Base-by-base conservation (phyloP, 768 basidiomycete species). In the Naganishia vishniacii region DNA sequence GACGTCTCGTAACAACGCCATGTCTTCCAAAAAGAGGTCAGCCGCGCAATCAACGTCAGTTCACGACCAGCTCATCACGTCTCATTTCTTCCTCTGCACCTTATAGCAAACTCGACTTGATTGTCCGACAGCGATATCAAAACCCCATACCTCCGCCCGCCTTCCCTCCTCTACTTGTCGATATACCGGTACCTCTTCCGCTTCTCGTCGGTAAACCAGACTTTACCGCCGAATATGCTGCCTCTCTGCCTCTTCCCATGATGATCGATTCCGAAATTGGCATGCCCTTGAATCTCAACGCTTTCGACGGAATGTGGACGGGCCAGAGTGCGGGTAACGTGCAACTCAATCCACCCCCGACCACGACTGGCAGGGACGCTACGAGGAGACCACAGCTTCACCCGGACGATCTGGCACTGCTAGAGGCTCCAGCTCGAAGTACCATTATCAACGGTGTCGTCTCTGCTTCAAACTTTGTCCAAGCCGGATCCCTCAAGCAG, bases 241-340 rank as follows among this genome's bases (percentile, higher is more conserved):
- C 85, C 59, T 89, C 90, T 49, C 84, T 85, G 12, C 87, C 88
- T 0, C 75, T 95, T 20, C 94, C 95, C 0, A 92, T 98, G 90
- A 87, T 98, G 68, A 87, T 97, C 1, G 95, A 99, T 70, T 90
- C 89, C 0, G 95, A 99, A 75, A 87, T 87, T 69, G 95, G 95
- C 0, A 93, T 99, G 92, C 92, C 93, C 0, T 78, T 99, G 26
- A 90, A 98, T 74, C 79, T 94, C 48, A 87, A 88, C 18, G 83
- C 82, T 61, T 92, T 86, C 82, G 86, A 87, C 61, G 87, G 84
- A 37, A 78, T 94, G 18, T 92, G 88, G 89, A 85, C 88, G 53
- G 88, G 90, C 65, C 84, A 84, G 45, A 87, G 82, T 2, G 23
- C n/a, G 20, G 11, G n/a, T 23, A 56, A 56, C 23, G 4, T 20